These are phyloP conservation scores for Fonsecaea erecta DNA, from an alignment of 2,329 filamentous ascomycete species.

Conservation along the genomic window DNA sequence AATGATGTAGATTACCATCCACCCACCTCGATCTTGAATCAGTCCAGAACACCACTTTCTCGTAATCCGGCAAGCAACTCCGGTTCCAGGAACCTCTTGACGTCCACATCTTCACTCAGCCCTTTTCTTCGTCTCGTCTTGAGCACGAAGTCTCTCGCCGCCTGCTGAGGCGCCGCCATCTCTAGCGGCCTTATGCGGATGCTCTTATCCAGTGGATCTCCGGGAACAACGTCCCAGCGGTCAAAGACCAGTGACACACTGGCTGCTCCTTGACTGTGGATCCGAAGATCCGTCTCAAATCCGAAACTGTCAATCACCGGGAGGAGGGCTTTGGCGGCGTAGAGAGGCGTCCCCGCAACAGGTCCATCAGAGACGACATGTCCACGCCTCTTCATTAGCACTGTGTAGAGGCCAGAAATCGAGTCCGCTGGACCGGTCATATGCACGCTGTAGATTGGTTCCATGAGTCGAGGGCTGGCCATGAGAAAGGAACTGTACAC, in stretches of 20 bases:
- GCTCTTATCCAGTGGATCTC: slow-evolving; percentile 89
- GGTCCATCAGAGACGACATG: slow-evolving; percentile 94
- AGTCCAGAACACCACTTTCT: slow-evolving; percentile 83
- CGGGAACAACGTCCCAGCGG: slow-evolving; percentile 92
- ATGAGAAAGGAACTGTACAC: slow-evolving; percentile 97
- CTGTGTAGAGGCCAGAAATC: slow-evolving; percentile 87
- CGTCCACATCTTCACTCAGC: slow-evolving; percentile 89
- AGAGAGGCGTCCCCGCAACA: slow-evolving; percentile 91
- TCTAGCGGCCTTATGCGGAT: slow-evolving; percentile 82
- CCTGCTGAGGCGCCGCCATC: slow-evolving; percentile 83
- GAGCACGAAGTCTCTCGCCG: slow-evolving; percentile 91
- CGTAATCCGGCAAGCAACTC: slow-evolving; percentile 87
- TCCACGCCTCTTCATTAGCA: slow-evolving; percentile 82
- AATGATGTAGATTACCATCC: neutral
- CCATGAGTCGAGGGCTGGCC: slow-evolving; percentile 95
- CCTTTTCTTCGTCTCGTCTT: slow-evolving; percentile 95
- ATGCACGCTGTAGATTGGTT: slow-evolving; percentile 88
- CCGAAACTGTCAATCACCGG: slow-evolving; percentile 98
- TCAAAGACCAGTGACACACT: slow-evolving; percentile 93
- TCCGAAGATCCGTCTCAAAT: slow-evolving; percentile 95
- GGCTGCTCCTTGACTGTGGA: slow-evolving; percentile 91
- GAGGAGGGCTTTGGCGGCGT: slow-evolving; percentile 85
- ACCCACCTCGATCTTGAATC: neutral
- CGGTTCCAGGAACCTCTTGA: slow-evolving; percentile 94
- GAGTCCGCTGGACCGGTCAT: slow-evolving; percentile 92